Base-by-base conservation (phyloP, 1,284 basidiomycete genomes). In the Cryptococcus jaspeensis region DNA sequence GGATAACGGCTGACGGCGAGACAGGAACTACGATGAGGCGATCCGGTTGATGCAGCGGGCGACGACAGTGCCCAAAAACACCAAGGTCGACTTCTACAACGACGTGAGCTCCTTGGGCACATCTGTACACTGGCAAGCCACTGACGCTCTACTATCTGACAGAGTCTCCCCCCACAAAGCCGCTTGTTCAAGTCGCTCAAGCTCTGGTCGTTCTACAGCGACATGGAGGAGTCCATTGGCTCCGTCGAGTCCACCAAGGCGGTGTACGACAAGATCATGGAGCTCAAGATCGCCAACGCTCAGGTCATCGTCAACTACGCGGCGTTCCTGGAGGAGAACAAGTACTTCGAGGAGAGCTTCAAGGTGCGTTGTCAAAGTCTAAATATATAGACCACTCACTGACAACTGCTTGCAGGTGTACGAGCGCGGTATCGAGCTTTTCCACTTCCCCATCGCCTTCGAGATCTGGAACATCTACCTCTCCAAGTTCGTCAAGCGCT, bases 391-490 rank as follows among this genome's bases (percentile, higher is more conserved):
- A 55, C 63, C 52, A 63, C 47, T 37, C 18, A 1, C n/a, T 25
- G 22, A 12, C 41, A 15, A 32, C 22, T 8, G 18, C 12, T 25
- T 39, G 13, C 53, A 87, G 87, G 88, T 97, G 38, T 99, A 98
- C 75, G 96, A 99, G 75, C 87, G 95, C 45, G 96, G 96, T 43
- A 92, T 96, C 9, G 96, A 99, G 66, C 80, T 98, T 18, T 99
- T 99, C 82, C 94, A 93, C 7, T 99, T 93, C 82, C 96, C 96
- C 0, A 87, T 99, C 47, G 95, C 92, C 2, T 99, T 98, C 74
- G 96, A 99, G 79, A 86, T 99, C 63, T 99, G 96, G 95, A 99
- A 99, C 74, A 95, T 97, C 56, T 99, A 98, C 77, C 80, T 99
- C 40, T 89, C 90, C 56, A 98, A 98, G 78, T 99, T 99, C 73